A percentile compares a stretch with the other conserved stretches of the same genome.
Evolutionary conservation across 2,329 filamentous ascomycete genomes (phyloP).

Genomic region (Diplodia sapinea): DNA sequence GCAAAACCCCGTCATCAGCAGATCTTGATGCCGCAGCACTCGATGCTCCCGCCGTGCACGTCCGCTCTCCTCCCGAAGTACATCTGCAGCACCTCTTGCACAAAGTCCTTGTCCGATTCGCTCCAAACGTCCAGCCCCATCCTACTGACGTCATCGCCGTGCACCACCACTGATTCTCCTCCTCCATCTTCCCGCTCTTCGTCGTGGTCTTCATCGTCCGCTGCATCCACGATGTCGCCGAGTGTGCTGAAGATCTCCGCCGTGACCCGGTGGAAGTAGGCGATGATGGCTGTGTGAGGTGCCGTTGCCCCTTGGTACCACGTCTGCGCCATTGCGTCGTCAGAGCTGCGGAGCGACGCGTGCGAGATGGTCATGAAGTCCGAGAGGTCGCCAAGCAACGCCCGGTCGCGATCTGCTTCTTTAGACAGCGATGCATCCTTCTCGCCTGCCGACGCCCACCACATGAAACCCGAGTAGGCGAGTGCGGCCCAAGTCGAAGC

Average conservation of each 20-base stretch:
- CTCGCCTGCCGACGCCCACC: slow-evolving; percentile 87
- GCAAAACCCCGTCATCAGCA: slow-evolving; percentile 53
- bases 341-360: slow-evolving; percentile 48
- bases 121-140: slow-evolving; percentile 85
- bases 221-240: slow-evolving; percentile 63
- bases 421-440: slow-evolving; percentile 62
- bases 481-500: slow-evolving; percentile 70
- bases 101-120: slow-evolving; percentile 70
- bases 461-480: slow-evolving; percentile 83
- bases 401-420: slow-evolving; percentile 59
- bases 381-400: slow-evolving; percentile 52
- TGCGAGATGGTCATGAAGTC: slow-evolving; percentile 36
- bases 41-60: slow-evolving; percentile 71
- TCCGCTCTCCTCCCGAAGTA: slow-evolving; percentile 71
- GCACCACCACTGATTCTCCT: slow-evolving; percentile 57
- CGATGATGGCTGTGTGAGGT: slow-evolving; percentile 74
- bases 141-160: slow-evolving; percentile 67
- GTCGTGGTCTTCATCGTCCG: slow-evolving; percentile 51
- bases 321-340: slow-evolving; percentile 52
- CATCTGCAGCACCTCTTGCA: slow-evolving; percentile 64
- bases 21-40: slow-evolving; percentile 75
- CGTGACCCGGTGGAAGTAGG: slow-evolving; percentile 81
- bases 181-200: slow-evolving; percentile 42
- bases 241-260: slow-evolving; percentile 67
- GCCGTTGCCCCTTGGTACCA: slow-evolving; percentile 36